Percentiles rank a stretch among this genome's conserved stretches.
Conservation (phyloP, 1,139 yeast genomes). For the Pichia sp. region DNA sequence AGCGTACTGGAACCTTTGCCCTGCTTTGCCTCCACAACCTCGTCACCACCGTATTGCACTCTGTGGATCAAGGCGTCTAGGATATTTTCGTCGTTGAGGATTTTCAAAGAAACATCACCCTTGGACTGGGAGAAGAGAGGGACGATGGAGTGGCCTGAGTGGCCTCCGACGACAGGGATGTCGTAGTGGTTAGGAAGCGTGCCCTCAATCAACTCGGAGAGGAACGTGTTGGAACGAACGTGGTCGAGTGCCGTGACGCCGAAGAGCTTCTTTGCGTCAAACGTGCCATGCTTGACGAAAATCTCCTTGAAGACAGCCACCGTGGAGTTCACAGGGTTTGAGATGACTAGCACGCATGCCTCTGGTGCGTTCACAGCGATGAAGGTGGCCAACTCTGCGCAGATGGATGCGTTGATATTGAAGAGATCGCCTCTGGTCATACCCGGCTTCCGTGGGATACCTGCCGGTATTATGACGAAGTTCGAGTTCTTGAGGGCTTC, state of each 20-base stretch:
- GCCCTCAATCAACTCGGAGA: conserved; percentile 40
- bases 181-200: conserved; percentile 40
- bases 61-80: conserved; percentile 74
- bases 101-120: conserved; percentile 46
- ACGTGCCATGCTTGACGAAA: conserved; percentile 67
- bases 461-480: conserved; percentile 88
- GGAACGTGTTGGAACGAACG: conserved; percentile 83
- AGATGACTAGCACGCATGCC: conserved; percentile 74
- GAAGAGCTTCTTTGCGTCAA: conserved; percentile 75
- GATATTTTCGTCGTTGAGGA: conserved; percentile 39
- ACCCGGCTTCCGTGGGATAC: conserved; percentile 97
- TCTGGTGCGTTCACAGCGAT: conserved; percentile 71
- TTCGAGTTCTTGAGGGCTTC: conserved; percentile 67
- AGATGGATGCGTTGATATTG: conserved; percentile 89
- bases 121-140: conserved; percentile 64
- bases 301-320: conserved; percentile 92
- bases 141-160: conserved; percentile 92
- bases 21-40: conserved; percentile 91
- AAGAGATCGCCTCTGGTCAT: conserved; percentile 97
- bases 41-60: conserved; percentile 97
- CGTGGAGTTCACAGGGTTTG: conserved; percentile 95
- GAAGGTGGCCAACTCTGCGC: conserved; percentile 75
- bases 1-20: conserved; percentile 94
- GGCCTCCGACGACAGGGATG: conserved; percentile 93
- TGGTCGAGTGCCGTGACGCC: conserved; percentile 93